Conservation (phyloP, 1,139 yeast species). For the Taphrina pruni region DNA sequence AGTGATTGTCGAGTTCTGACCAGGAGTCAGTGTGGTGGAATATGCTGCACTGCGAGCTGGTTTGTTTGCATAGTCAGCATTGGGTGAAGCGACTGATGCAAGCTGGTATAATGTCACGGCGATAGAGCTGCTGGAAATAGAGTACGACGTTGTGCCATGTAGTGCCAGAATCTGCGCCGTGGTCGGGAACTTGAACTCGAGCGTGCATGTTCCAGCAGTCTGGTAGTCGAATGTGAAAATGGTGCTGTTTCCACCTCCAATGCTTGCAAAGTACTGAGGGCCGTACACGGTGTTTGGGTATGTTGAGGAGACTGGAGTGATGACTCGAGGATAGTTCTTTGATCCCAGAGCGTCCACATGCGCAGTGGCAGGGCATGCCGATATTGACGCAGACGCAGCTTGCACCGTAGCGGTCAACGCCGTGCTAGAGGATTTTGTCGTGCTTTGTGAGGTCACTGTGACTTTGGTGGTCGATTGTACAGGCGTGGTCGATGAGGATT, state of each 20-base stretch:
- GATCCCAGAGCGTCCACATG: constrained; percentile 22
- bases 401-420: constrained; percentile 9
- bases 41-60: constrained; percentile 36
- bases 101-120: constrained; percentile 35
- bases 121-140: constrained; percentile 9
- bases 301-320: constrained; percentile 37
- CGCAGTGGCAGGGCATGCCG: constrained; percentile 39
- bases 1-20: constrained; percentile 34
- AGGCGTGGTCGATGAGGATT: neutral
- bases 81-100: constrained; percentile 28
- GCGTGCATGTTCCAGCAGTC: constrained; percentile 34
- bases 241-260: constrained; percentile 38
- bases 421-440: neutral
- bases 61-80: constrained; percentile 26
- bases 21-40: constrained; percentile 26
- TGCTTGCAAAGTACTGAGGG: constrained; percentile 39
- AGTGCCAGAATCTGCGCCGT: constrained; percentile 28
- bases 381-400: constrained; percentile 11
- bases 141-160: constrained; percentile 31
- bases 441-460: neutral
- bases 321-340: constrained; percentile 35
- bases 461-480: constrained; percentile 5
- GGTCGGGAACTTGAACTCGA: constrained; percentile 38
- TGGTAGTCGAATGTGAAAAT: constrained; percentile 36
- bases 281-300: constrained; percentile 34